Base-by-base conservation (phyloP, 768 basidiomycete genomes). In the Podaxis mareebaensis region DNA sequence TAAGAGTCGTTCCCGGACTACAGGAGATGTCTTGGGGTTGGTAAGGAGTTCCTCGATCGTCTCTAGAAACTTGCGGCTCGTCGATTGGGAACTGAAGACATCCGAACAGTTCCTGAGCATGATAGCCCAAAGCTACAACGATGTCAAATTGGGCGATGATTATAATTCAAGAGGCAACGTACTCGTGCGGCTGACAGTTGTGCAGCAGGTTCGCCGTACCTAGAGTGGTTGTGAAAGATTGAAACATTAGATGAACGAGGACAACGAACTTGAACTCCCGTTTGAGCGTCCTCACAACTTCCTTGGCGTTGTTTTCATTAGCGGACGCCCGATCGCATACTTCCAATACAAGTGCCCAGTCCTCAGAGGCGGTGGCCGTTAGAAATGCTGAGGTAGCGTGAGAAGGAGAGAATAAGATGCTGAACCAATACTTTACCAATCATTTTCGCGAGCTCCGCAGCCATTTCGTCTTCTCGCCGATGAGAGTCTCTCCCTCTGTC, bases 91-190 rank as follows among this genome's bases (percentile, higher is more conserved):
- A 39, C 92, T 83, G 69, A 95, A 94, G 13, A 84, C 70, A 10
- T 89, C 85, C 0, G 87, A 84, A 3, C 88, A 88, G 70, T 96
- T 95, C 30, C 87, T 86, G 40, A 96, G 82, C 89, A 96, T 91
- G 67, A 96, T 89, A 2, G 93, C 89, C 95, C 94, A 96, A 6
- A 97, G 71, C 91, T 93, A 65, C 59, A n/a, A 11, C 22, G 53
- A 17, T 49, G 33, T 60, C 58, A 52, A 58, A 44, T 64, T 20
- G 59, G 49, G 42, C 44, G 49, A 60, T 52, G 26, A 51, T 13
- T 13, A 36, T 39, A 51, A 26, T 33, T n/a, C 30, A 28, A 48
- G 55, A 42, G 3, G 44, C 6, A 39, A 78, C 86, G 33, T 69
- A 90, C 90, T 65, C 91, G 77, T 20, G 91, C 91, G 22, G 91